These are phyloP conservation scores for Vitis hybrid DNA, from an alignment of 177 flowering plant species.

Conservation along the genomic window DNA sequence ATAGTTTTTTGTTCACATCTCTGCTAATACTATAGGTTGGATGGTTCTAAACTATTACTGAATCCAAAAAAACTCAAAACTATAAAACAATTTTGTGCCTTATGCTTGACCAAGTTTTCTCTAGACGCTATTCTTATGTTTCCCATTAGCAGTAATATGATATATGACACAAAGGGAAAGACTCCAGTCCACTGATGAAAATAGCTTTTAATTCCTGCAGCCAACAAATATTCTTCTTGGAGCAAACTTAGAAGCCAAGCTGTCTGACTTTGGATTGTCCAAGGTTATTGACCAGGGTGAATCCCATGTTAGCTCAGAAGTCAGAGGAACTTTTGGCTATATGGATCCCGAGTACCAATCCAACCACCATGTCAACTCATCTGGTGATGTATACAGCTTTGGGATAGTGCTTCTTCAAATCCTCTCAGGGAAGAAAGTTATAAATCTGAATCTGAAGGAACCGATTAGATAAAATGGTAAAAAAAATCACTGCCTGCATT, in stretches of 20 bases:
- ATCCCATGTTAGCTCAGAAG: conserved; percentile 45
- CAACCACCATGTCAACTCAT: conserved; percentile 38
- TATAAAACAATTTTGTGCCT: no score
- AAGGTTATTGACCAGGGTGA: conserved; percentile 38
- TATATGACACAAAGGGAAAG: neutral
- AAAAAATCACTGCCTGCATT: neutral
- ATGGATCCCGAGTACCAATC: conserved; percentile 50
- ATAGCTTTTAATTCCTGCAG: conserved; percentile 8
- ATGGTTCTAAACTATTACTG: no score
- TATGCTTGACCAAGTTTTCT: no score
- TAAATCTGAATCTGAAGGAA: conserved; percentile 23
- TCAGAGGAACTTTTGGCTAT: conserved; percentile 52
- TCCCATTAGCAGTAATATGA: neutral
- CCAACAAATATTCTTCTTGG: conserved; percentile 45
- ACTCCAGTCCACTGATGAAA: neutral
- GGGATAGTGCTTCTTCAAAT: conserved; percentile 53
- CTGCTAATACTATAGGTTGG: no score
- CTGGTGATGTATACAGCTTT: conserved; percentile 50
- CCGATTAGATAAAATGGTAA: conserved; percentile 31
- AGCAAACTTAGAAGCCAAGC: conserved; percentile 38
- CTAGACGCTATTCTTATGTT: no score
- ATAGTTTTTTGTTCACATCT: neutral
- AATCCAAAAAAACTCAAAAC: no score
- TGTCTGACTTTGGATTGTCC: conserved; percentile 50
- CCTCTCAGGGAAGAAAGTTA: conserved; percentile 39